phyloP scores from a whole-genome alignment of 495 filamentous ascomycete species.

The Penicillium manginii region DNA sequence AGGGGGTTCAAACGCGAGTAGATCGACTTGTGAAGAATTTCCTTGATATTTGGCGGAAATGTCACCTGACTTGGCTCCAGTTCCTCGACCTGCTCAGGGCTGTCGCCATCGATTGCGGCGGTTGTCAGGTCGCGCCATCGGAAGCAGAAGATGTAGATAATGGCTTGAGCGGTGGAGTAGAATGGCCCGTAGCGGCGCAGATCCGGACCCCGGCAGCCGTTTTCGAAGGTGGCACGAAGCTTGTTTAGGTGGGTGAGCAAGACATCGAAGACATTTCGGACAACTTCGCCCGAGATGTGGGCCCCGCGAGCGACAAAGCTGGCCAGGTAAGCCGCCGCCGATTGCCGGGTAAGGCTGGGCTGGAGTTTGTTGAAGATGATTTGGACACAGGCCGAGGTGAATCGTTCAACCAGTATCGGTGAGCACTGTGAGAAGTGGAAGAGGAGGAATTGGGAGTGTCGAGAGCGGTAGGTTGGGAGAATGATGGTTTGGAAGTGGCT shows the following conservation, averaged over 20 bases:
- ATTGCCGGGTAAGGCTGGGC: constrained; percentile 72
- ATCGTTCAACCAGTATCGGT: constrained; percentile 72
- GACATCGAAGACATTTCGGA: constrained; percentile 75
- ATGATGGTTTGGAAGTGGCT: constrained; percentile 83
- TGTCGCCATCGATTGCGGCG: constrained; percentile 53
- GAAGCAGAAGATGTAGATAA: constrained; percentile 97
- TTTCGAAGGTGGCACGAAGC: constrained; percentile 65
- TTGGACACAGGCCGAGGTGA: constrained; percentile 76
- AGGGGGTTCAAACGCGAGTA: constrained; percentile 89
- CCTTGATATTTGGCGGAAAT: constrained; percentile 75
- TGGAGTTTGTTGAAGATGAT: constrained; percentile 65
- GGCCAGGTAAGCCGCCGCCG: constrained; percentile 88
- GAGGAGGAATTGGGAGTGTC: constrained; percentile 86
- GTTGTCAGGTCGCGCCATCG: constrained; percentile 88
- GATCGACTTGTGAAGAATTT: constrained; percentile 72
- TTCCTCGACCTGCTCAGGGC: constrained; percentile 53
- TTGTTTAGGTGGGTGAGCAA: constrained; percentile 73
- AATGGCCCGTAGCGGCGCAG: constrained; percentile 80
- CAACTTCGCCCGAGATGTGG: constrained; percentile 71
- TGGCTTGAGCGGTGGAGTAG: constrained; percentile 85
- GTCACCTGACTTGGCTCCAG: constrained; percentile 65
- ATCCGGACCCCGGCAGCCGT: constrained; percentile 77
- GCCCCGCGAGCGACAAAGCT: constrained; percentile 90
- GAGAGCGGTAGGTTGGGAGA: constrained; percentile 82
- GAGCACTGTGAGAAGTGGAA: constrained; percentile 90